These are phyloP conservation scores for Medicago arabica DNA, from an alignment of 306 rosid species.

Conservation along the genomic window DNA sequence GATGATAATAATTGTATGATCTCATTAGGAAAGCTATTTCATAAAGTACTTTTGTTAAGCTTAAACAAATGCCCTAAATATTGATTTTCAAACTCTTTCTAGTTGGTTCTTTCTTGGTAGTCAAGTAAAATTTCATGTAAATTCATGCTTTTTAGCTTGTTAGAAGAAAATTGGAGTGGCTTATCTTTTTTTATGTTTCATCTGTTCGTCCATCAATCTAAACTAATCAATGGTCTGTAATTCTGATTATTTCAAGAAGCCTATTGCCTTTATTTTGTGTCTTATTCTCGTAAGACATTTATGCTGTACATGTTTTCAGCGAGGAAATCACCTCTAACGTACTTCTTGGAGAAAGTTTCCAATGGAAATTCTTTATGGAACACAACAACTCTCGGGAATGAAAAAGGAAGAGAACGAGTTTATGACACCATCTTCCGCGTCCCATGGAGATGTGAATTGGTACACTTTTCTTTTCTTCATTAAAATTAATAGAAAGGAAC, in stretches of 20 bases:
- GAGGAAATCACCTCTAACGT: constrained; percentile 69
- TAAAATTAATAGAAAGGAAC: constrained; percentile 1
- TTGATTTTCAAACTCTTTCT: not conserved
- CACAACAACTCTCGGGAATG: constrained; percentile 82
- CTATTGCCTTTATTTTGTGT: constrained; percentile 23
- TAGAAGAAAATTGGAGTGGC: not conserved
- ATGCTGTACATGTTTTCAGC: constrained; percentile 46
- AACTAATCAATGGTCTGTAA: not conserved
- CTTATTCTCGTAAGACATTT: not conserved
- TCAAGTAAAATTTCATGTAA: constrained; percentile 8
- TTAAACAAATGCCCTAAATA: not conserved
- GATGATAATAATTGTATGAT: not conserved
- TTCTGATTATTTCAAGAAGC: not conserved
- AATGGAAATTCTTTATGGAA: constrained; percentile 83
- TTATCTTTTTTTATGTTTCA: constrained; percentile 7
- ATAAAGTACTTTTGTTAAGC: constrained; percentile 4
- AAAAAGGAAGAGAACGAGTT: constrained; percentile 86
- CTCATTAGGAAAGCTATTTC: not conserved
- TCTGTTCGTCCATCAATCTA: not conserved
- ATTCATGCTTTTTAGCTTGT: constrained; percentile 1
- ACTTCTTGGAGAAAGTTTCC: constrained; percentile 82
- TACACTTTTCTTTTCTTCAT: constrained; percentile 47
- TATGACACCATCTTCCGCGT: constrained; percentile 94
- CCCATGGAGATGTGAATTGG: constrained; percentile 99
- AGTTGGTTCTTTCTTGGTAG: constrained; percentile 24